Evolutionary conservation across 129 eudicot genomes (phyloP).

Genomic region (Oenanthe sinensis): DNA sequence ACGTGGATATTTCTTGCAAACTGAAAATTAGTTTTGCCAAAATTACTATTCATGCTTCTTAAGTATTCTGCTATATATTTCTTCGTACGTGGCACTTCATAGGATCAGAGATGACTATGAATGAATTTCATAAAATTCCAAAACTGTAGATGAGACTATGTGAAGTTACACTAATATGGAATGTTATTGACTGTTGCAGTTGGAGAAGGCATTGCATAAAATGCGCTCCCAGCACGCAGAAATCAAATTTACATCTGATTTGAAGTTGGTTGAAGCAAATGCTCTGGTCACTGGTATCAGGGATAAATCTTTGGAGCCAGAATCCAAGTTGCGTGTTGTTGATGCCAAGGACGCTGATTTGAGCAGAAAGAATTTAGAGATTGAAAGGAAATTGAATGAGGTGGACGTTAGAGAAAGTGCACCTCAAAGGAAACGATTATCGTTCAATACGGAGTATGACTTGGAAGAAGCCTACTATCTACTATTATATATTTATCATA

Average conservation of each 20-base stretch:
- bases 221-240: slow-evolving; percentile 89
- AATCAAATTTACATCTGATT: slow-evolving; percentile 79
- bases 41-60: too few species aligned
- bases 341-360: slow-evolving; percentile 93
- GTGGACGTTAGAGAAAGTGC: slow-evolving; percentile 68
- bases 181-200: slow-evolving; percentile 39
- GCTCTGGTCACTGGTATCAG: slow-evolving; percentile 62
- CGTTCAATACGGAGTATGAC: slow-evolving; percentile 76
- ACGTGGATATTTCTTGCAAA: too few species aligned
- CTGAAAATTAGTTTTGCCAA: too few species aligned
- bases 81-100: too few species aligned
- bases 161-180: not conserved
- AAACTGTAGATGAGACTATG: not conserved
- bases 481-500: not conserved
- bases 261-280: slow-evolving; percentile 80
- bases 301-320: slow-evolving; percentile 77
- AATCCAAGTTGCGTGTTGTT: slow-evolving; percentile 71
- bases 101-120: not conserved
- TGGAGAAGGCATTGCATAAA: slow-evolving; percentile 78
- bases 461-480: not conserved
- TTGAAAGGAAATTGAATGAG: slow-evolving; percentile 61
- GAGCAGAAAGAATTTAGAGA: slow-evolving; percentile 76
- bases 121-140: not conserved
- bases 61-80: too few species aligned
- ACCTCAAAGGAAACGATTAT: slow-evolving; percentile 66